These are phyloP conservation scores for Fusarium irregulare DNA, from an alignment of 2,329 filamentous ascomycete species.

Conservation along the genomic window DNA sequence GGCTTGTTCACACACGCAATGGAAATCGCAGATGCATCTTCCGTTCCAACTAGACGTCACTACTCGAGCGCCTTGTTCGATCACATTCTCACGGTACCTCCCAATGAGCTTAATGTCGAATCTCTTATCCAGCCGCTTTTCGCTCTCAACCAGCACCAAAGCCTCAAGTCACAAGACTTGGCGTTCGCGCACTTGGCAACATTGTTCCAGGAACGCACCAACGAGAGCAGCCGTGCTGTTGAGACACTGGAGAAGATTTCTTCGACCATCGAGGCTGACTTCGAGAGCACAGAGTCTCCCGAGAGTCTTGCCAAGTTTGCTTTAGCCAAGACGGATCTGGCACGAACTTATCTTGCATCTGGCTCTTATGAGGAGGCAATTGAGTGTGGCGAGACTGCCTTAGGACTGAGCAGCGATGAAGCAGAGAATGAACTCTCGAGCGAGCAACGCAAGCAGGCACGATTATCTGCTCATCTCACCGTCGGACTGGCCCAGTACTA, in stretches of 20 bases:
- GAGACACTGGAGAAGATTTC: conserved; percentile 74
- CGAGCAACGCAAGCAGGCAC: conserved; percentile 74
- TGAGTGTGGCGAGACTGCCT: conserved; percentile 82
- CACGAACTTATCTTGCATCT: conserved; percentile 81
- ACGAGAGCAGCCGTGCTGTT: conserved; percentile 74
- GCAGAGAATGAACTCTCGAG: conserved; percentile 72
- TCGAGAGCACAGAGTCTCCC: conserved; percentile 83
- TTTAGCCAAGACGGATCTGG: conserved; percentile 86
- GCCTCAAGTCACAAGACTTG: conserved; percentile 76
- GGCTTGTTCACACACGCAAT: conserved; percentile 93
- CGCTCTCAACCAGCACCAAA: conserved; percentile 82
- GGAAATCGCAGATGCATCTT: conserved; percentile 86
- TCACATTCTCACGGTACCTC: conserved; percentile 71
- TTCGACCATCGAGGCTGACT: conserved; percentile 78
- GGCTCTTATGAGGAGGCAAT: conserved; percentile 74
- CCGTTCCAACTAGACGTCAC: conserved; percentile 77
- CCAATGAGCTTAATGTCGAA: conserved; percentile 60
- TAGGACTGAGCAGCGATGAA: conserved; percentile 81
- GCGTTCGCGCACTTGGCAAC: conserved; percentile 81
- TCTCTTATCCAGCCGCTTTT: conserved; percentile 88
- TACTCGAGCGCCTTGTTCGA: conserved; percentile 88
- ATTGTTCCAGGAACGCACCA: conserved; percentile 83
- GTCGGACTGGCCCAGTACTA: conserved; percentile 87
- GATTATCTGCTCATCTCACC: conserved; percentile 87
- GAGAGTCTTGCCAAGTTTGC: conserved; percentile 80